A percentile compares a stretch with the other conserved stretches of the same genome.
Evolutionary conservation across 257 asterid genomes (phyloP).

Genomic region (Salvia miltiorrhiza): DNA sequence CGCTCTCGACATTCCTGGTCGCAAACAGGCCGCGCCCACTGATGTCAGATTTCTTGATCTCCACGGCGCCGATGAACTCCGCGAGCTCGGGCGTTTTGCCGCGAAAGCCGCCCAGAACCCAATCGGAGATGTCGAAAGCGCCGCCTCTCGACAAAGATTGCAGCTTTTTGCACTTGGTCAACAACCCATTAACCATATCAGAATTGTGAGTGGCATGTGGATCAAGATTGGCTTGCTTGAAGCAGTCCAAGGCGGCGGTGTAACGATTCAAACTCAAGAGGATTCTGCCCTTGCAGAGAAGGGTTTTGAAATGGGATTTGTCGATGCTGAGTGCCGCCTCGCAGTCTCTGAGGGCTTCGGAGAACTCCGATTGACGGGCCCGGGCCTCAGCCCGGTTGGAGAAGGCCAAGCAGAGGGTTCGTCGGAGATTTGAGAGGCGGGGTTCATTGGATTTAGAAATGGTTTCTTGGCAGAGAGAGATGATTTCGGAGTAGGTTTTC

Average conservation of each 20-base stretch:
- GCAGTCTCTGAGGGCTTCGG: conserved; percentile 60
- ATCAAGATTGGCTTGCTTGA: conserved; percentile 46
- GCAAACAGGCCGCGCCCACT: conserved; percentile 76
- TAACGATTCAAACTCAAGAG: conserved; percentile 52
- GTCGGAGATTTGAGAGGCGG: conserved; percentile 35
- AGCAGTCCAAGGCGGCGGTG: conserved; percentile 46
- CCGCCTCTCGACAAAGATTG: conserved; percentile 65
- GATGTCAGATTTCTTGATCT: conserved; percentile 59
- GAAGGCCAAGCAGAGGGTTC: conserved; percentile 57
- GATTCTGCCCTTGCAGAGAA: conserved; percentile 76
- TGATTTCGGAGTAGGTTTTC: conserved; percentile 53
- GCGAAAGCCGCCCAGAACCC: conserved; percentile 57
- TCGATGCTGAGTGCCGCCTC: conserved; percentile 60
- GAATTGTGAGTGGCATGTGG: conserved; percentile 42
- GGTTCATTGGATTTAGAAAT: conserved; percentile 26
- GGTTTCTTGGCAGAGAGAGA: conserved; percentile 43
- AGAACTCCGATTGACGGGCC: conserved; percentile 34
- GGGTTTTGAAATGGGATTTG: conserved; percentile 67
- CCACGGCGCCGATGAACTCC: conserved; percentile 70
- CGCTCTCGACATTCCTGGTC: conserved; percentile 58
- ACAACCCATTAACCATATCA: conserved; percentile 40
- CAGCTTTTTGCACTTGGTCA: conserved; percentile 56
- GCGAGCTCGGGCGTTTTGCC: conserved; percentile 61
- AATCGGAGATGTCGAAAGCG: conserved; percentile 67
- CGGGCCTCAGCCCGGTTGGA: conserved; percentile 75